A percentile compares a stretch with the other conserved stretches of the same genome.
Evolutionary conservation across 2,329 filamentous ascomycete species (phyloP).

Genomic region (Sporothrix curviconia): DNA sequence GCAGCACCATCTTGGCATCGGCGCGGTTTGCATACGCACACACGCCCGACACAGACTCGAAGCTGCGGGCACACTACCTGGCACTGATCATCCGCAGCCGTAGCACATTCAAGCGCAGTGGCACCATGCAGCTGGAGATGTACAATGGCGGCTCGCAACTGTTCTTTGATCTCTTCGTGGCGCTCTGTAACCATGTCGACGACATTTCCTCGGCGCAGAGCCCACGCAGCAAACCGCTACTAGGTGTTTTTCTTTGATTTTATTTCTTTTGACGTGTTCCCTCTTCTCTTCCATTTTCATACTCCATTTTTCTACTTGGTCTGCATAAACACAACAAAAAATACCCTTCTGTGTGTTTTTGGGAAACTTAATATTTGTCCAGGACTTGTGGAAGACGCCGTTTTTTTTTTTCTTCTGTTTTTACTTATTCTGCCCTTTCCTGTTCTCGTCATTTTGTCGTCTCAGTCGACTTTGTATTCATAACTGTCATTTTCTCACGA

Average conservation of each 20-base stretch:
- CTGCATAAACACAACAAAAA: conserved; percentile 3
- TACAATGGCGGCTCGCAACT: conserved; percentile 72
- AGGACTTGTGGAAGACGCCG: not conserved
- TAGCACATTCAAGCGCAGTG: conserved; percentile 84
- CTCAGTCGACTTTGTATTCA: no score
- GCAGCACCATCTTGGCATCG: conserved; percentile 75
- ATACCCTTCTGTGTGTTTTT: conserved; percentile 10
- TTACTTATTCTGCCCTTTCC: not conserved
- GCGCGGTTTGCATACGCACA: conserved; percentile 86
- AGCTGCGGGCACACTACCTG: conserved; percentile 82
- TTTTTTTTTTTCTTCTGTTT: not conserved
- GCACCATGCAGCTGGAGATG: conserved; percentile 96
- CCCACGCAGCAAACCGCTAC: conserved; percentile 33
- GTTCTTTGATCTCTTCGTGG: conserved; percentile 92
- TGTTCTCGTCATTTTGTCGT: not conserved
- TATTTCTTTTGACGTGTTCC: not conserved
- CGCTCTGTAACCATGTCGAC: conserved; percentile 84
- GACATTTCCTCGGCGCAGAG: conserved; percentile 52
- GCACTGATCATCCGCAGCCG: conserved; percentile 86
- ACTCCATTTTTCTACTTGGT: not conserved
- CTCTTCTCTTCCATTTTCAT: not conserved
- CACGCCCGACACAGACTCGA: conserved; percentile 86
- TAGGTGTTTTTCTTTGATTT: not conserved
- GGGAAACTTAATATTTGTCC: not conserved
- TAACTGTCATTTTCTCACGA: not conserved